A percentile compares a stretch with the other conserved stretches of the same genome.
Conservation (phyloP, 352 stramenopile species). For the Phytophthora fragariae region DNA sequence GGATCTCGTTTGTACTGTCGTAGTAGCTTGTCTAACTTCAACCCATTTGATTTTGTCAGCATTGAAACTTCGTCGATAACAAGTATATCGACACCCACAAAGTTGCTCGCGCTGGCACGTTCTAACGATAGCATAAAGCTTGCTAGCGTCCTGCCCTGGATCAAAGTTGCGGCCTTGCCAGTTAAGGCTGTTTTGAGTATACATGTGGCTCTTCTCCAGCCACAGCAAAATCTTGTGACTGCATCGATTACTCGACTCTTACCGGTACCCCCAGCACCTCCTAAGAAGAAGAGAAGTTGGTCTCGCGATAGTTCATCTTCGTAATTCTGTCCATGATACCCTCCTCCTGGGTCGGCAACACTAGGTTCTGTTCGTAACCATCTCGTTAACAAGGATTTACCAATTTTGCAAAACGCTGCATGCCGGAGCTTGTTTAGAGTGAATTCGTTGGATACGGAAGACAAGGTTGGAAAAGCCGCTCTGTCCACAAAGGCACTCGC, state of each 20-base stretch:
- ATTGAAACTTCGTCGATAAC: conserved; percentile 20
- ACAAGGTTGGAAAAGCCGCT: too few species aligned
- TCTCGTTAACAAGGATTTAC: too few species aligned
- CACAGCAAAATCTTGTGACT: not conserved
- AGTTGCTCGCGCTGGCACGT: not conserved
- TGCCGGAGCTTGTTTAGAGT: too few species aligned
- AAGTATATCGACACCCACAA: conserved; percentile 10
- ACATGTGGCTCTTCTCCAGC: not conserved
- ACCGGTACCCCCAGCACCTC: not conserved
- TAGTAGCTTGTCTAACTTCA: conserved; percentile 12
- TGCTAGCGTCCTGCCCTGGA: conserved; percentile 8
- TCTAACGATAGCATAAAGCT: conserved; percentile 16
- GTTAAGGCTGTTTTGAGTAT: conserved; percentile 13
- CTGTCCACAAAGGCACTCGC: too few species aligned
- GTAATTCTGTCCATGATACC: not conserved
- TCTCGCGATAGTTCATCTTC: not conserved
- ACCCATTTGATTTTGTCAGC: conserved; percentile 8
- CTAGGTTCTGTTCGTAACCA: too few species aligned
- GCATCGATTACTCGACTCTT: conserved; percentile 2
- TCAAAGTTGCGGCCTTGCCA: conserved; percentile 8
- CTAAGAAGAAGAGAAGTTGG: conserved; percentile 9
- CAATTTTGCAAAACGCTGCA: too few species aligned
- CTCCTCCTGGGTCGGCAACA: too few species aligned
- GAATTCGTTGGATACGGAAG: too few species aligned
- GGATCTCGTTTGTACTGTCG: conserved; percentile 5